Evolutionary conservation across 2,329 filamentous ascomycete genomes (phyloP), one percentile per base, ranked within the genome.

Genomic region (Diaporthe eres): DNA sequence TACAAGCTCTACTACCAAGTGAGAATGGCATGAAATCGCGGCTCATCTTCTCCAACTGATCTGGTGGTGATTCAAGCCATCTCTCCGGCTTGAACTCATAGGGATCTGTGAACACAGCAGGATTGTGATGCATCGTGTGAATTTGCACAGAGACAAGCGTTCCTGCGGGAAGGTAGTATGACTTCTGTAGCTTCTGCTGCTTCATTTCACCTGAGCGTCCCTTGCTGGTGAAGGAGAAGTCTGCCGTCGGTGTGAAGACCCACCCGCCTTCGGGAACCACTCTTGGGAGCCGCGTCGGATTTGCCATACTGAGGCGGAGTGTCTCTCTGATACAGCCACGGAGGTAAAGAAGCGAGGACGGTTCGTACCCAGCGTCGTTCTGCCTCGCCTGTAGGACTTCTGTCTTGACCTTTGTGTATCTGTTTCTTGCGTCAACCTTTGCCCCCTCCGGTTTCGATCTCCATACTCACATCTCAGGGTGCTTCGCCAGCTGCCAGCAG

Each of bases 401-500:
- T 63, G 74, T 47, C 47, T 51, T 58, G 22, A 75, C 71, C 15
- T 73, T 75, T 19, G 47, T 72, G 39, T 63, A n/a, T 28, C 22
- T 47, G 75, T 80, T 78, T 3, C 22, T 31, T 13, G 25, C 15
- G 47, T 74, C 72, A 74, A 28, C 19, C 3, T 19, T 25, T n/a
- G 28, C 34, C 4, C n/a, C n/a, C 25, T 53, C 31, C 8, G 1
- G 22, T 1, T 28, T 28, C 28, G 8, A 4, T 44, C 12, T 9
- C 8, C 31, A 3, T 4, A 53, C 74, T 74, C 80, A 86, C 83
- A 83, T 82, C 5, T 84, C 80, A 4, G 87, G 86, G 71, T 85
- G 79, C 65, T 86, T 83, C 4, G 84, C 82, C 37, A 90, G 78
- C 75, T 85, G 81, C 82, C 86, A 88, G 57, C 86, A 82, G 2